Percentiles rank a stretch among this genome's conserved stretches.
Conservation (phyloP, 2,329 filamentous ascomycete genomes). For the Moelleriella libera region DNA sequence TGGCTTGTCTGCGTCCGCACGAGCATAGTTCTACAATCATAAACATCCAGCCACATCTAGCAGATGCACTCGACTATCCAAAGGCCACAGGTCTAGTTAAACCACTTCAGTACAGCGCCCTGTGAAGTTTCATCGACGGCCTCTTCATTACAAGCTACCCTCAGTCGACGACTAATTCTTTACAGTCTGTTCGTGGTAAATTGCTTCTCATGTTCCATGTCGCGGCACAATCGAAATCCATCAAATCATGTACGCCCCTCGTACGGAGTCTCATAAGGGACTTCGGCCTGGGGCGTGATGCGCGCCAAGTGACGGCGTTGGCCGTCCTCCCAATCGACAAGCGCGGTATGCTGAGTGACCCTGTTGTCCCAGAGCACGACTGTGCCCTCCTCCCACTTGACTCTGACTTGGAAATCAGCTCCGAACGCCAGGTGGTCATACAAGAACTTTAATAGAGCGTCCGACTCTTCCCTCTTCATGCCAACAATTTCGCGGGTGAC, state of each 20-base stretch:
- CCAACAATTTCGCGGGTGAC: slow-evolving; percentile 72
- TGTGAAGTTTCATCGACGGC: no score
- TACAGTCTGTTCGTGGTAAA: not conserved
- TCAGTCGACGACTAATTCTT: not conserved
- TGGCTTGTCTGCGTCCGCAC: no score
- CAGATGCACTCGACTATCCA: no score
- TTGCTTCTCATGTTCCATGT: not conserved
- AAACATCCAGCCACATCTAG: no score
- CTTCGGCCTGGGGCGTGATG: slow-evolving; percentile 72
- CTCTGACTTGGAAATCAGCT: slow-evolving; percentile 55
- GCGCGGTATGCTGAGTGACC: slow-evolving; percentile 63
- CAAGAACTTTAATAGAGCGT: slow-evolving; percentile 58
- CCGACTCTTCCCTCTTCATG: slow-evolving; percentile 76
- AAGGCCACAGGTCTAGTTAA: no score
- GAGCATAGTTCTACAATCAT: no score
- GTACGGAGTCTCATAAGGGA: slow-evolving; percentile 55
- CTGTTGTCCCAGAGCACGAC: slow-evolving; percentile 84
- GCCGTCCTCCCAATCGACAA: slow-evolving; percentile 71
- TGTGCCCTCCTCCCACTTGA: slow-evolving; percentile 68
- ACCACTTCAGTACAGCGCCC: no score
- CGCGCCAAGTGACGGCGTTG: slow-evolving; percentile 67
- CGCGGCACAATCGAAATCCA: not conserved
- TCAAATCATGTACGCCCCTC: slow-evolving; percentile 3
- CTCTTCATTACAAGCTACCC: not conserved
- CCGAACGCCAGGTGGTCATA: slow-evolving; percentile 37